Conservation (phyloP, 768 basidiomycete species). For the Amanita subjunquillea region DNA sequence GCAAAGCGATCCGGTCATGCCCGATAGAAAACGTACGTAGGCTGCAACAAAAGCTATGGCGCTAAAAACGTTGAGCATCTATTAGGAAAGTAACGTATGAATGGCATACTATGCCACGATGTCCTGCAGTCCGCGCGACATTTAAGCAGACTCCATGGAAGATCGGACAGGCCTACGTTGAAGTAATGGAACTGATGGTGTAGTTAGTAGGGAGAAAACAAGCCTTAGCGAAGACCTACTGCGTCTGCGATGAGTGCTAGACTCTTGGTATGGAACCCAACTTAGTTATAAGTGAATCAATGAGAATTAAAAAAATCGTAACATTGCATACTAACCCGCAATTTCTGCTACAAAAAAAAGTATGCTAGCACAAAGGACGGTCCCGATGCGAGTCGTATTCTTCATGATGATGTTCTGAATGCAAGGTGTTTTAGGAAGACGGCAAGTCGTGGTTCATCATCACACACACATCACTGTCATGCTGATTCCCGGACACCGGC, state of each 20-base stretch:
- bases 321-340: slow-evolving; percentile 17
- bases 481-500: too few species aligned
- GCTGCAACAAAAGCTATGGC: slow-evolving; percentile 36
- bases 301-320: not conserved
- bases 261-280: slow-evolving; percentile 46
- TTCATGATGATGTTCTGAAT: slow-evolving; percentile 27
- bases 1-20: not conserved
- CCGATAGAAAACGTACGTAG: slow-evolving; percentile 21
- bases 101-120: slow-evolving; percentile 33
- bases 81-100: not conserved
- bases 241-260: slow-evolving; percentile 48
- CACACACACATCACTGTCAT: too few species aligned
- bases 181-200: slow-evolving; percentile 40
- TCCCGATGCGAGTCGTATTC: slow-evolving; percentile 34
- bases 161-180: slow-evolving; percentile 23
- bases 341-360: slow-evolving; percentile 43
- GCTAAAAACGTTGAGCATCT: slow-evolving; percentile 13
- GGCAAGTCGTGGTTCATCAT: too few species aligned
- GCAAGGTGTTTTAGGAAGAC: not conserved
- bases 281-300: slow-evolving; percentile 13
- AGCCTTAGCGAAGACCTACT: slow-evolving; percentile 20
- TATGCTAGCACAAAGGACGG: slow-evolving; percentile 35
- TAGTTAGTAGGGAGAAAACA: slow-evolving; percentile 3
- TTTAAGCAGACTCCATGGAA: not conserved
- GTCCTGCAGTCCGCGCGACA: slow-evolving; percentile 19